Evolutionary conservation across 1,284 basidiomycete species (phyloP), one percentile per base, ranked within the genome.

Genomic region (Takashimella tepidaria): DNA sequence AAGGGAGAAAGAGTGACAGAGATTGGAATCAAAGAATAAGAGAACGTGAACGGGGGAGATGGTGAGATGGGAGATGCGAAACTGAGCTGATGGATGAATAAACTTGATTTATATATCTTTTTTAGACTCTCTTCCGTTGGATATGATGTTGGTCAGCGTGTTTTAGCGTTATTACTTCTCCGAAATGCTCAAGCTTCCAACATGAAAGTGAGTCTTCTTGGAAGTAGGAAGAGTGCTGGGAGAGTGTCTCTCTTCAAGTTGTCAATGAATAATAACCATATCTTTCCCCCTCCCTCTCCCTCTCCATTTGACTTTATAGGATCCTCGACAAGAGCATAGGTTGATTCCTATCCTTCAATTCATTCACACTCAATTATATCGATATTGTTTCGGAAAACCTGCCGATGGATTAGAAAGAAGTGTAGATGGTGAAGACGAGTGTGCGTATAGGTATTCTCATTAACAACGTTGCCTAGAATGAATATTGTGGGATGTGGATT

Each of bases 351-450:
- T 88, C 1, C 81, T 97, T 49, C 90, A 92, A 83, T 86, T 85
- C 64, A 85, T 97, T 49, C 91, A 96, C 66, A 92, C 89, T 0
- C 88, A 92, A 61, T 85, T 98, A 22, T 98, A 95, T 87, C 85
- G 87, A 59, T 87, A 92, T 23, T 87, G 92, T 13, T 98, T 97
- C 69, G 92, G 92, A 2, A 88, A 87, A 70, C 80, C 89, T 3
- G 96, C 96, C 12, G 96, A 98, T 69, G 90, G 87, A 1, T 84
- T 98, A 47, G 93, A 98, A 76, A 87, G 91, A 76, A 92, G 89
- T 65, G 92, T 97, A 0, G 92, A 97, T 73, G 89, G 93, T 52
- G 84, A 87, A 25, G 93, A 98, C 70, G 95, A 98, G 79, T 98
- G 92, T 89, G 63, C 57, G 86, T 78, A 53, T 50, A n/a, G n/a